Evolutionary conservation across 2,329 filamentous ascomycete species (phyloP).

Genomic region (Colletotrichum sp.): DNA sequence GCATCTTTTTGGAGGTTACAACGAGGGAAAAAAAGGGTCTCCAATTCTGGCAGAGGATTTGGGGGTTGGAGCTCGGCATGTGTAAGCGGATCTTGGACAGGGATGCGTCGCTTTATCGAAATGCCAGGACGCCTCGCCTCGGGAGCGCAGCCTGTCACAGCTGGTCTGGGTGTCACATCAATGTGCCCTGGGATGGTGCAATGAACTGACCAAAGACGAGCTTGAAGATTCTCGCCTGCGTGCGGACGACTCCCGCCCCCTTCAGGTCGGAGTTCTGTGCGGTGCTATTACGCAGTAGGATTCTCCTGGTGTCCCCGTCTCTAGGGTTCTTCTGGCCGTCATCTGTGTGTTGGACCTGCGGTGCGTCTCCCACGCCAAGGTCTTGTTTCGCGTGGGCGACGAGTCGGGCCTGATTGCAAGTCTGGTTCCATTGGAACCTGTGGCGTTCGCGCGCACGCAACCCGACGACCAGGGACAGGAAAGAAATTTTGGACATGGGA

Average conservation of each 20-base stretch:
- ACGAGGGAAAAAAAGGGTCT: not conserved
- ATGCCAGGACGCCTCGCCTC: not conserved
- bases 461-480: not conserved
- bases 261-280: not conserved
- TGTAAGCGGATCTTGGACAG: not conserved
- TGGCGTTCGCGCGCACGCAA: not conserved
- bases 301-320: not conserved
- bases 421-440: not conserved
- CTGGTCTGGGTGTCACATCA: conserved; percentile 1
- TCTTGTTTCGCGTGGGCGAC: not conserved
- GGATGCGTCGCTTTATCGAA: not conserved
- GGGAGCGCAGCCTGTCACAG: not conserved
- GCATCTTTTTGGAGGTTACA: not conserved
- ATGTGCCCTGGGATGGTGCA: conserved; percentile 8
- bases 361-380: not conserved
- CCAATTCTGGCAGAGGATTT: not conserved
- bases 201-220: not conserved
- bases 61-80: not conserved
- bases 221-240: not conserved
- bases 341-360: not conserved
- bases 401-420: not conserved
- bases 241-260: not conserved
- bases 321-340: not conserved
- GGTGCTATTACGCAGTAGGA: not conserved
- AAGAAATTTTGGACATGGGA: not conserved